These are phyloP conservation scores for Kuraishia piskuri DNA, from an alignment of 805 yeast genomes.

Conservation along the genomic window DNA sequence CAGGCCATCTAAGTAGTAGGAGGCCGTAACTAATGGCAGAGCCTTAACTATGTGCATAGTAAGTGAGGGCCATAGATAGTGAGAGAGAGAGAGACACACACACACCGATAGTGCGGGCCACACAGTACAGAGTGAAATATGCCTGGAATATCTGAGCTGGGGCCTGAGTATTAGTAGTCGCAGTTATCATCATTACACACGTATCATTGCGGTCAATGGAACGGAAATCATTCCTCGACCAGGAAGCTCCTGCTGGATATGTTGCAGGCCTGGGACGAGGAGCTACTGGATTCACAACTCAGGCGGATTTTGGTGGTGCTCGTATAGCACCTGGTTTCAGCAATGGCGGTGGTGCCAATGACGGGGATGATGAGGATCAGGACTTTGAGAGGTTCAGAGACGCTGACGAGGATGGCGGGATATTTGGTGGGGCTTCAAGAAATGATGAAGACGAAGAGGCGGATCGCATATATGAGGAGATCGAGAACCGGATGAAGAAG, in stretches of 20 bases:
- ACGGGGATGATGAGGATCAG: constrained; percentile 24
- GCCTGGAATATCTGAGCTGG: background rate
- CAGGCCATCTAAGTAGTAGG: background rate
- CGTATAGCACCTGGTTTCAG: constrained; percentile 18
- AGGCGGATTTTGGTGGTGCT: constrained; percentile 62
- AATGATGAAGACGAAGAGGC: constrained; percentile 72
- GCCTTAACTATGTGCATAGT: background rate
- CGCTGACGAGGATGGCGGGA: constrained; percentile 21
- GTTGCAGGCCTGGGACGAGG: constrained; percentile 93
- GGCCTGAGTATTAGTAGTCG: no score
- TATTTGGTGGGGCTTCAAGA: constrained; percentile 6
- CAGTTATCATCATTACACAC: background rate
- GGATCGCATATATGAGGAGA: constrained; percentile 52
- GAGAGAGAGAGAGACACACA: background rate
- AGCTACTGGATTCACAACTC: constrained; percentile 85
- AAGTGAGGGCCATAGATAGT: background rate
- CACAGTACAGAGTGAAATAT: background rate
- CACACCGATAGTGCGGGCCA: background rate
- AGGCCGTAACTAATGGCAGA: background rate
- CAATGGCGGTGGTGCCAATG: constrained; percentile 19
- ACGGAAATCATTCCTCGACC: constrained; percentile 61
- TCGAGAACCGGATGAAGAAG: constrained; percentile 47
- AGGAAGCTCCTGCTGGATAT: constrained; percentile 84
- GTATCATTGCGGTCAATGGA: constrained; percentile 26
- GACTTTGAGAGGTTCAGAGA: constrained; percentile 18